Percentiles rank a stretch among this genome's conserved stretches.
Evolutionary conservation across 331 rosid species (phyloP).

Genomic region (Prunus yedoensis): DNA sequence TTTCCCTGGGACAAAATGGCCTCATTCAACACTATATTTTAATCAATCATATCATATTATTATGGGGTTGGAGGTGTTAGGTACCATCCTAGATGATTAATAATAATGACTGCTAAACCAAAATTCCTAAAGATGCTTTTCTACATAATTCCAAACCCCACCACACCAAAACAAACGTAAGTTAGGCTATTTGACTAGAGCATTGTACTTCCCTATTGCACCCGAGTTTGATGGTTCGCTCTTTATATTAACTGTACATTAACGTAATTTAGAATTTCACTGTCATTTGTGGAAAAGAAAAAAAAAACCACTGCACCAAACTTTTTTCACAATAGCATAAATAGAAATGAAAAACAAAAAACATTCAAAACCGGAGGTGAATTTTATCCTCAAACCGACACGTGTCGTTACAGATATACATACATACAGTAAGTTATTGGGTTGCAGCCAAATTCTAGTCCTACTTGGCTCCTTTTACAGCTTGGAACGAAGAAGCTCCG

Average conservation of each 20-base stretch:
- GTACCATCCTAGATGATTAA: neutral
- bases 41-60: neutral
- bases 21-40: neutral
- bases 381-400: neutral
- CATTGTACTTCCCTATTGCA: too few species aligned
- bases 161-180: too few species aligned
- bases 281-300: too few species aligned
- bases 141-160: neutral
- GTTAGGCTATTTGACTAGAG: too few species aligned
- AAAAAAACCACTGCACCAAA: too few species aligned
- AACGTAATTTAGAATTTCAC: too few species aligned
- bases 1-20: neutral
- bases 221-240: too few species aligned
- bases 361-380: neutral
- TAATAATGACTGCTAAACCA: neutral
- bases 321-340: too few species aligned
- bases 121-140: neutral
- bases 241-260: too few species aligned
- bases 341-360: too few species aligned
- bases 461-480: constrained; percentile 15
- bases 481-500: neutral
- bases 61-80: neutral
- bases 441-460: neutral
- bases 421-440: neutral
- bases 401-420: neutral